A percentile compares a stretch with the other conserved stretches of the same genome.
Conservation (phyloP, 2,329 filamentous ascomycete species). For the Nectriaceae sp. region DNA sequence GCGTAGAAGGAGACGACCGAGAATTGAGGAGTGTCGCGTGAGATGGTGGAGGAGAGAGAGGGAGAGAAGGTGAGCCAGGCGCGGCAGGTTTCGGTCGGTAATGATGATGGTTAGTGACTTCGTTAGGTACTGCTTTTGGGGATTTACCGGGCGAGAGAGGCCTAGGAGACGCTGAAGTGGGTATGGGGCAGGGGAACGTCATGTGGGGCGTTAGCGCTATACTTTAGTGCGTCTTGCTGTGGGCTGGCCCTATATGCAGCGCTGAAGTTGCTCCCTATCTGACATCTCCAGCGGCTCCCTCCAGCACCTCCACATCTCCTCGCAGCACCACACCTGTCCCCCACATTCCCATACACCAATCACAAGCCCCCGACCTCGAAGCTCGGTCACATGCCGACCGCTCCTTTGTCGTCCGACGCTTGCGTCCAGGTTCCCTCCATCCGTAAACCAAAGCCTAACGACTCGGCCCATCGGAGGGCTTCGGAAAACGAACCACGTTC, state of each 20-base stretch:
- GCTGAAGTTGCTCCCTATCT: too few species aligned
- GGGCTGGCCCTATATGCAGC: too few species aligned
- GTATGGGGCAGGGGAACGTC: background rate
- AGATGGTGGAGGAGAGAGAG: constrained; percentile 11
- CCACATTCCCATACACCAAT: constrained; percentile 19
- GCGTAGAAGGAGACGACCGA: constrained; percentile 14
- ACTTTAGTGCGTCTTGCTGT: too few species aligned
- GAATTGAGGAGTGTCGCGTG: constrained; percentile 11
- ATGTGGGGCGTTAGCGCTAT: background rate
- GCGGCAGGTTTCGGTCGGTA: constrained; percentile 1
- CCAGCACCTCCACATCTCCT: background rate
- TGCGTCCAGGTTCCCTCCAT: constrained; percentile 19
- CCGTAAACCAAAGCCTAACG: constrained; percentile 6
- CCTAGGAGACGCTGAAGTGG: background rate
- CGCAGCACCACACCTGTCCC: constrained; percentile 6
- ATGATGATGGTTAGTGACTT: background rate
- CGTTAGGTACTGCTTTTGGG: background rate
- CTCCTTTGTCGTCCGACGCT: constrained; percentile 11
- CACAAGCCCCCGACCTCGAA: background rate
- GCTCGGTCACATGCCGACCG: constrained; percentile 21
- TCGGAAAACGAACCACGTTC: constrained; percentile 8
- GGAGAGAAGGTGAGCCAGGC: constrained; percentile 9
- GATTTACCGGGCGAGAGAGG: background rate
- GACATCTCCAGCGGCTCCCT: background rate
- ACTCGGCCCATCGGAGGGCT: constrained; percentile 19